Base-by-base conservation (phyloP, 2,329 filamentous ascomycete species). In the Xylaria sp. region DNA sequence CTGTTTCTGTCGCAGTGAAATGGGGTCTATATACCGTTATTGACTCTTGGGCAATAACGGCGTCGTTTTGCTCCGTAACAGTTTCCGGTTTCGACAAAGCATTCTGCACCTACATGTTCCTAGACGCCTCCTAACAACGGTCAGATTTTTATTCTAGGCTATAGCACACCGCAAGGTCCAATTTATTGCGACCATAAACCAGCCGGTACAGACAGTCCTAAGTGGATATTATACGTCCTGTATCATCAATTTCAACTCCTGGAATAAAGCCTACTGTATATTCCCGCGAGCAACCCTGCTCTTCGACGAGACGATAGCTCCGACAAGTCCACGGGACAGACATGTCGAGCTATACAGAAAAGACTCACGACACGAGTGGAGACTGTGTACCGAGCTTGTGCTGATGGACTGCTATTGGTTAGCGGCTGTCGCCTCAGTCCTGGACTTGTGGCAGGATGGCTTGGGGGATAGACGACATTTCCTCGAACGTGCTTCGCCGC, bases 191-290 rank as follows among this genome's bases (percentile, higher is more conserved):
- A 55, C 53, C 1, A 43, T 27, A 13, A 15, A 37, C 31, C 53
- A 55, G 4, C 60, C 60, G 1, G 37, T 63, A 13, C 13, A 49
- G 23, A 54, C 54, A 2, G 59, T 61, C 13, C 31, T 61, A 2
- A 48, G n/a, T 17, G 40, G 56, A 3, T 58, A 48, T n/a, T 56
- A 58, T 35, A 63, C 57, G 13, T 52, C 54, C 7, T 54, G 53
- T 5, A 33, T 63, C 27, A 19, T 58, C 31, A 63, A 63, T 41
- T 58, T 61, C 54, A 63, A 61, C 33, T 58, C 57, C 2, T 61
- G 63, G 60, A 66, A 63, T 17, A 58, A 54, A 19, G 60, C 54
- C 13, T 61, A 54, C 35, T 55, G 60, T 27, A 25, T 66, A 4
- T 63, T 63, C 41, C 57, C 57, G 0, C 52, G 60, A 2, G 53